Base-by-base conservation (phyloP, 2,329 filamentous ascomycete species). In the Aschersonia sp. region DNA sequence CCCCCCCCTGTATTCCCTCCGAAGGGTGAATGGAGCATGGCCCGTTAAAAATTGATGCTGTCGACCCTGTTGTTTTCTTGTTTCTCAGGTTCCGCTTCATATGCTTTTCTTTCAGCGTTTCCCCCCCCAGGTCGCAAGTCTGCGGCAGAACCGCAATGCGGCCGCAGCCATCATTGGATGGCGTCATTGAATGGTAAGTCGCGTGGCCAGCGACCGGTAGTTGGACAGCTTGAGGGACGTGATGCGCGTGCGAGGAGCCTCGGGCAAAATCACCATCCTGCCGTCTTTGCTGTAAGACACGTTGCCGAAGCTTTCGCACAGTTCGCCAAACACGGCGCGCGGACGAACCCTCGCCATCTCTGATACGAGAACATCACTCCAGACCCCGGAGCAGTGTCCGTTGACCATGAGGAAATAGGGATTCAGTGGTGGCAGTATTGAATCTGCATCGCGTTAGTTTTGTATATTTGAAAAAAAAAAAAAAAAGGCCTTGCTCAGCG, bases 381-480 rank as follows among this genome's bases (percentile, higher is more conserved):
- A 89, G 2, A 89, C 73, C 4, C 84, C 84, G 1, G 77, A 80
- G 55, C 80, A 84, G 56, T 69, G 65, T 40, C 75, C 74, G 44
- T 78, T 69, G 35, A 72, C 67, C 42, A 87, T 65, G 48, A 82
- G 67, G 59, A 87, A 89, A 57, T 82, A 86, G 0, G 84, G 84
- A 55, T 88, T 87, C 4, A 87, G 65, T 1, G 80, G 75, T 3
- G 82, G 83, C 10, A 83, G 72, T 3, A 80, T 77, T 2, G 82
- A 85, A 58, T 88, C 84, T 81, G 31, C 32, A 6, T 6, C 32
- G 12, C 3, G 32, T 38, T 38, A 38, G 32, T 38, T 38, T 12
- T 12, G 7, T 38, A 12, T 9, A 12, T 12, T 38, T 38, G 32
- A n/a, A n/a, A n/a, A n/a, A n/a, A n/a, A n/a, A n/a, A n/a, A n/a